phyloP scores from a whole-genome alignment of 176 grass and related monocot species.

The Oryza coarctata region DNA sequence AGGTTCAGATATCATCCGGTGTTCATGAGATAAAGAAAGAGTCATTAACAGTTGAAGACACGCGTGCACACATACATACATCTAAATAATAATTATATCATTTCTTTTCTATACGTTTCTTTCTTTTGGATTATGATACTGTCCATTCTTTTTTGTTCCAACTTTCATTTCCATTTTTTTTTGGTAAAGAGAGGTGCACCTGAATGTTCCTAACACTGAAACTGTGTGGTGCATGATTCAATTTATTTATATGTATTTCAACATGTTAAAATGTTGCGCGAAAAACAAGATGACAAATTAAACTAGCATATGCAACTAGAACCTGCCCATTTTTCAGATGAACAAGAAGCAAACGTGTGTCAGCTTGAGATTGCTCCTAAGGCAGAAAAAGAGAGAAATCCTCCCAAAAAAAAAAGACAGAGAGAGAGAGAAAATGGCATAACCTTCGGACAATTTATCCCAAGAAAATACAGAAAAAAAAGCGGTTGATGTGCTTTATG shows the following conservation, averaged over 20 bases:
- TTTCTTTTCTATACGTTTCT: not conserved
- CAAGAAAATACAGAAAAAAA: too few relatives aligned
- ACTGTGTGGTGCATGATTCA: not conserved
- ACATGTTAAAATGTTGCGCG: not conserved
- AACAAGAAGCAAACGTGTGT: too few relatives aligned
- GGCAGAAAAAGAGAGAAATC: too few relatives aligned
- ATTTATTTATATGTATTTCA: not conserved
- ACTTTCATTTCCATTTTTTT: not conserved
- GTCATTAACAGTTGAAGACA: not conserved
- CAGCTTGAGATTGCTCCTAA: too few relatives aligned
- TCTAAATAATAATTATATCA: not conserved
- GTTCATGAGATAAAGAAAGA: not conserved
- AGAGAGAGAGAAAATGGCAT: too few relatives aligned
- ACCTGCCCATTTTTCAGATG: too few relatives aligned
- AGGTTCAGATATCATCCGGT: not conserved
- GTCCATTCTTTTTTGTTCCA: not conserved
- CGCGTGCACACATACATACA: not conserved
- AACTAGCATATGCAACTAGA: too few relatives aligned
- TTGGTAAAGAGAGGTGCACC: not conserved
- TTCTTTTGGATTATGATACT: not conserved
- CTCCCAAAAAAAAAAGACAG: too few relatives aligned
- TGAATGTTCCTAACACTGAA: not conserved
- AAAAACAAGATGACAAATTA: too few relatives aligned
- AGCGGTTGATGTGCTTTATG: too few relatives aligned
- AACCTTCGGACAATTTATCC: too few relatives aligned